phyloP scores from a whole-genome alignment of 2,329 filamentous ascomycete species.

The Venturia effusa region DNA sequence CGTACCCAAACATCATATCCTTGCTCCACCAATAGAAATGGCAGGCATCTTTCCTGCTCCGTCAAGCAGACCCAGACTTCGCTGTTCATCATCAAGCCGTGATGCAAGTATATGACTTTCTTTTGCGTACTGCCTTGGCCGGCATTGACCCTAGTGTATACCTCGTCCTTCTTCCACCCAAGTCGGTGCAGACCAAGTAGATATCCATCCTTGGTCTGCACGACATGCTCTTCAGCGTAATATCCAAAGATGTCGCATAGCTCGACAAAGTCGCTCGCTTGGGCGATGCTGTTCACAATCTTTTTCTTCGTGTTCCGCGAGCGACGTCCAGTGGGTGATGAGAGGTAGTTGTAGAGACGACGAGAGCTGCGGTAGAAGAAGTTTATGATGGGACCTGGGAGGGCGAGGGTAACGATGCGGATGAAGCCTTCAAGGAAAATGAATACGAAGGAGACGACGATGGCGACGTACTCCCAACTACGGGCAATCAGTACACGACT shows the following conservation, averaged over 20 bases:
- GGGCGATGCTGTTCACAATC: slow-evolving; percentile 65
- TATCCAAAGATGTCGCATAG: slow-evolving; percentile 89
- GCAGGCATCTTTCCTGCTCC: slow-evolving; percentile 72
- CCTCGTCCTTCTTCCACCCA: slow-evolving; percentile 72
- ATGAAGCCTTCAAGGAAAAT: slow-evolving; percentile 74
- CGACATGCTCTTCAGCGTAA: slow-evolving; percentile 89
- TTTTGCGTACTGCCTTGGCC: slow-evolving; percentile 60
- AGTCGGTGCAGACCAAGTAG: slow-evolving; percentile 81
- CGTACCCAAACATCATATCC: slow-evolving; percentile 92
- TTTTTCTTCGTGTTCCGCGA: slow-evolving; percentile 61
- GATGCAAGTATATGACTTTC: slow-evolving; percentile 85
- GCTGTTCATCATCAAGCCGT: slow-evolving; percentile 96
- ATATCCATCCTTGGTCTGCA: slow-evolving; percentile 90
- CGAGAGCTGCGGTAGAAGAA: slow-evolving; percentile 77
- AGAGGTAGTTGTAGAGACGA: slow-evolving; percentile 68
- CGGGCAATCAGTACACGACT: background rate
- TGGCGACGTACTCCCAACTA: slow-evolving; percentile 68
- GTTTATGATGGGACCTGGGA: slow-evolving; percentile 71
- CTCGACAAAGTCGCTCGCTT: slow-evolving; percentile 85
- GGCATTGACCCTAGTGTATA: slow-evolving; percentile 62
- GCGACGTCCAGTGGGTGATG: slow-evolving; percentile 57
- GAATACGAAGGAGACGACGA: slow-evolving; percentile 73
- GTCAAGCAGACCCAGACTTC: slow-evolving; percentile 96
- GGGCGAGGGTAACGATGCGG: slow-evolving; percentile 73
- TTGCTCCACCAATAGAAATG: slow-evolving; percentile 77